phyloP scores from a whole-genome alignment of 2,329 filamentous ascomycete genomes.

The Nothophaeocryptopus gaeumannii region DNA sequence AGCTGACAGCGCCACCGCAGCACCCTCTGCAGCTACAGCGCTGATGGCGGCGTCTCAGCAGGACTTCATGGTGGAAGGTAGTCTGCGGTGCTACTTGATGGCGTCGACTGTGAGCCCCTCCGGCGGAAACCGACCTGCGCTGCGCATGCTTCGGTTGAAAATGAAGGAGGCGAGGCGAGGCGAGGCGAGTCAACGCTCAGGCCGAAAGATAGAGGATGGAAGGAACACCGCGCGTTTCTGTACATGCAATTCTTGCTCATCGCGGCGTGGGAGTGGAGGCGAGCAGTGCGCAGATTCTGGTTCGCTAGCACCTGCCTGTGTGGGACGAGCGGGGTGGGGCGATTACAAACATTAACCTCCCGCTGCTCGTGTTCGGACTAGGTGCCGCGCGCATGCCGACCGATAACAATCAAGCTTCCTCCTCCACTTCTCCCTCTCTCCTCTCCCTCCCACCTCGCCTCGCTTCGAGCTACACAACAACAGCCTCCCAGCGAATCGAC shows the following conservation, averaged over 20 bases:
- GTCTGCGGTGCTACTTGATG: conserved; percentile 9
- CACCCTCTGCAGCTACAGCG: conserved; percentile 2
- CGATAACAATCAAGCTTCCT: background rate
- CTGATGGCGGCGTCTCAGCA: conserved; percentile 6
- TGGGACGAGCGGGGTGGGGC: too few species aligned
- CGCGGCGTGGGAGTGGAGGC: too few species aligned
- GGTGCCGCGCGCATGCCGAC: too few species aligned
- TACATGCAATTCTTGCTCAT: background rate
- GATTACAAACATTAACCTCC: too few species aligned
- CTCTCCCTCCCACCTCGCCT: conserved; percentile 6
- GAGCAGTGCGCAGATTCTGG: too few species aligned
- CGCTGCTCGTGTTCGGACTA: too few species aligned
- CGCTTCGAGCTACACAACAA: conserved; percentile 1
- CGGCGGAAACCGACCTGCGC: conserved; percentile 2
- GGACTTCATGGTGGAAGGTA: conserved; percentile 2
- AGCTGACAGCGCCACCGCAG: conserved; percentile 1
- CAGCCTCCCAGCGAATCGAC: background rate
- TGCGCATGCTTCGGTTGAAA: conserved; percentile 3
- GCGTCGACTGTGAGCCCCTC: conserved; percentile 8
- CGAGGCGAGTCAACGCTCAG: background rate
- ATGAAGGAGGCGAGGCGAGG: background rate
- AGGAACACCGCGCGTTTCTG: background rate
- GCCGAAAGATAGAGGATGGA: conserved; percentile 1
- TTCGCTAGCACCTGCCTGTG: too few species aligned
- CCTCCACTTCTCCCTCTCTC: background rate